phyloP scores from a whole-genome alignment of 139 green algal species.

The Nannochloris sp. region DNA sequence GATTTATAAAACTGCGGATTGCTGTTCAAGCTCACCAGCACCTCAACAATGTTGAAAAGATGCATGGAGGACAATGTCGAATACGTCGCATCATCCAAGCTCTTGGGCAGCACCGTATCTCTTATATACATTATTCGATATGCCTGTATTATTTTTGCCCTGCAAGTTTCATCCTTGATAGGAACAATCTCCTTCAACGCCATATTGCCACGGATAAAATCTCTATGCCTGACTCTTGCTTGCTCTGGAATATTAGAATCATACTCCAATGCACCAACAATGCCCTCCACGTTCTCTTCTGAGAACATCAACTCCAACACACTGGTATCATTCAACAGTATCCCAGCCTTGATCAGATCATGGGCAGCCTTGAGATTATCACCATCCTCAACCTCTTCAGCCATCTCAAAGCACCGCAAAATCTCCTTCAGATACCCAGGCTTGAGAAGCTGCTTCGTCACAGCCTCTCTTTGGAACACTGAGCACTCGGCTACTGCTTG shows the following conservation, averaged over 20 bases:
- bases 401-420: conserved; percentile 77
- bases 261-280: conserved; percentile 91
- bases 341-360: conserved; percentile 54
- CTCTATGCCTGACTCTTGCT: conserved; percentile 62
- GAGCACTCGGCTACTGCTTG: conserved; percentile 60
- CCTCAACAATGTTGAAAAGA: conserved; percentile 95
- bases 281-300: conserved; percentile 80
- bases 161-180: conserved; percentile 53
- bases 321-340: conserved; percentile 88
- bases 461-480: conserved; percentile 62
- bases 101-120: conserved; percentile 86
- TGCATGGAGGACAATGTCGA: conserved; percentile 77
- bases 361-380: conserved; percentile 62
- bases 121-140: conserved; percentile 89
- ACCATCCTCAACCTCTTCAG: conserved; percentile 91
- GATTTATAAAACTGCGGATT: conserved; percentile 73
- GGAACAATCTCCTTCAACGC: conserved; percentile 71
- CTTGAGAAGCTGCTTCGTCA: conserved; percentile 55
- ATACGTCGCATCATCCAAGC: conserved; percentile 90
- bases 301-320: conserved; percentile 82
- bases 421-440: conserved; percentile 58
- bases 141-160: conserved; percentile 91
- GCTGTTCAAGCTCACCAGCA: conserved; percentile 44
- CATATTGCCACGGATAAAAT: conserved; percentile 50
- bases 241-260: conserved; percentile 57